Base-by-base conservation (phyloP, 2,329 filamentous ascomycete species). In the Ceratocystis colombiana region DNA sequence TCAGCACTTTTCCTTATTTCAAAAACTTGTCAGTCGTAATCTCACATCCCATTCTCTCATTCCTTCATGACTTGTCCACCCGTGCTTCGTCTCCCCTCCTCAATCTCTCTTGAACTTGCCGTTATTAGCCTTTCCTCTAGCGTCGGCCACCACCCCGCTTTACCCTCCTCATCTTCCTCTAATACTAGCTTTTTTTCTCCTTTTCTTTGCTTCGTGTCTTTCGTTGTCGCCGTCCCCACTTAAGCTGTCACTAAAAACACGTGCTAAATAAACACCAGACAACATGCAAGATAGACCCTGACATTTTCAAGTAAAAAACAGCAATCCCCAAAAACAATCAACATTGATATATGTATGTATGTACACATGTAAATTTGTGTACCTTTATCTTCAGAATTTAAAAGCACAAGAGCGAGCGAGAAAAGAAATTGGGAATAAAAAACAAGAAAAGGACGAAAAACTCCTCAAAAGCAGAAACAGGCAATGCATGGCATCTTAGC, bases 191-290 rank as follows among this genome's bases (percentile, higher is more conserved):
- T n/a, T 37, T n/a, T 22, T 8, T 37, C 25, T 59, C 28, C 55
- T 59, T 4, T 59, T 37, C 22, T 59, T 37, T 41, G 37, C 37
- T 41, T 41, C 37, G 37, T 41, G 55, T n/a, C 28, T n/a, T 59
- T 30, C 12, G n/a, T 37, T 7, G 53, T n/a, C 28, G 8, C n/a
- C 55, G 28, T 48, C 37, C 1, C 61, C 61, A 62, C 61, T 62
- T 45, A 62, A 62, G n/a, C 37, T 62, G 61, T 62, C 45, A 48
- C 61, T 30, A 45, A 28, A 41, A n/a, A 62, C 37, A 62, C 22
- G 45, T 45, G 45, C 37, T 7, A 45, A 46, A 62, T 15, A 45
- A 12, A 17, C n/a, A 15, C 41, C 15, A 15, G 28, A 62, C 30
- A 10, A 15, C 61, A 62, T 44, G 37, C 37, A 62, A 28, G 8